These are phyloP conservation scores for Fusarium keratoplasticum DNA, from an alignment of 2,329 filamentous ascomycete genomes.

Conservation along the genomic window DNA sequence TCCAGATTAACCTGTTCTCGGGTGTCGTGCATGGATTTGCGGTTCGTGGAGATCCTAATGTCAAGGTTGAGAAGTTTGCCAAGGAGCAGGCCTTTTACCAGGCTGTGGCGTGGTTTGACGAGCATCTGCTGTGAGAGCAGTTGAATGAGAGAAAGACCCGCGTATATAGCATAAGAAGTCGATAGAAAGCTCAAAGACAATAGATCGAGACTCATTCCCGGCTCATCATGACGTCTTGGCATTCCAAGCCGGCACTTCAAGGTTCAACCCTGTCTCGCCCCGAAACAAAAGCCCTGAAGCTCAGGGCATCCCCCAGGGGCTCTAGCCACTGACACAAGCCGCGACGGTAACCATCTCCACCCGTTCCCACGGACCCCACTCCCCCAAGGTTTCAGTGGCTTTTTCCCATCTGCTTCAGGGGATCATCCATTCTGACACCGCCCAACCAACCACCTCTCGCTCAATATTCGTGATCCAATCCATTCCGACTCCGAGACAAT, in stretches of 20 bases:
- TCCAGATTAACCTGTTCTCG: conserved; percentile 77
- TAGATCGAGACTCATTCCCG: background rate
- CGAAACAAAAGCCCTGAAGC: conserved; percentile 10
- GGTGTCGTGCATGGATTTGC: conserved; percentile 80
- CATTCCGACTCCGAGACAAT: background rate
- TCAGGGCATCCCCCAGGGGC: conserved; percentile 5
- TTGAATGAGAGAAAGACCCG: background rate
- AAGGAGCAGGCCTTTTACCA: conserved; percentile 85
- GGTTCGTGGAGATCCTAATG: conserved; percentile 70
- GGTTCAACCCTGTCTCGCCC: conserved; percentile 10
- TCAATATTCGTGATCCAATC: conserved; percentile 4
- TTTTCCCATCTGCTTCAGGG: conserved; percentile 21
- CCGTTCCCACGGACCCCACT: conserved; percentile 13
- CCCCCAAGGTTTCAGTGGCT: conserved; percentile 33
- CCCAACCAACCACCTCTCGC: conserved; percentile 12
- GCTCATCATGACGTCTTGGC: background rate
- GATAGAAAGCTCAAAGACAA: background rate
- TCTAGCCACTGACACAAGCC: conserved; percentile 32
- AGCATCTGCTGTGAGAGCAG: conserved; percentile 47
- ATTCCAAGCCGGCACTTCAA: background rate
- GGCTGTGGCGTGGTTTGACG: conserved; percentile 80
- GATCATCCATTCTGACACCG: conserved; percentile 33
- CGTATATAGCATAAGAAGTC: background rate
- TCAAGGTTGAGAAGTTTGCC: conserved; percentile 69
- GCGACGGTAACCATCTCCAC: background rate